Evolutionary conservation across 805 yeast species (phyloP), one percentile per base, ranked within the genome.

Genomic region (Clavispora fructus): DNA sequence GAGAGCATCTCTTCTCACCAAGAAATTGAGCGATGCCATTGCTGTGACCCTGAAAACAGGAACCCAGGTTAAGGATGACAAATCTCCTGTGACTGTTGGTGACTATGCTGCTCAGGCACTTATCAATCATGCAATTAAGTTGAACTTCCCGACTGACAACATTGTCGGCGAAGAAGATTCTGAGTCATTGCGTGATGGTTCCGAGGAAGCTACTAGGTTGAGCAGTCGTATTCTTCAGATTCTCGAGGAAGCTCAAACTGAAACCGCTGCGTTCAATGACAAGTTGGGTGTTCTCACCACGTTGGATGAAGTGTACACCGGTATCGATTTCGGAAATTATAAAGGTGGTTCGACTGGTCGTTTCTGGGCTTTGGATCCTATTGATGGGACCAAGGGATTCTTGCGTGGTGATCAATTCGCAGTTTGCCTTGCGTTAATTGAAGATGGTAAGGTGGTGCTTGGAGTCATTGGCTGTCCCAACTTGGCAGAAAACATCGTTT

Each of bases 391-490:
- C 17, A 94, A 71, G 63, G 99, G 99, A 0, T 94, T 94, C 62
- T 70, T 94, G 45, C 77, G 99, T 60, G 95, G 96, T 40, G 97
- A 91, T 53, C 99, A 94, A 62, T 94, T 89, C 65, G 97, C 99
- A 1, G 95, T 94, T 1, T 94, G 99, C 62, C 71, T 94, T 39
- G 97, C 96, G 0, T 69, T 94, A 54, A 83, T 94, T 40, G 95
- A 82, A 28, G 85, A 91, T 59, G 95, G 96, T 12, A 73, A 79
- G 42, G 95, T 89, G 1, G 82, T 85, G 50, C 75, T 94, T 41
- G 99, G 99, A 42, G 95, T 87, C 25, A 87, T 94, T 64, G 99
- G 98, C 1, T 92, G 98, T 65, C 99, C 99, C 29, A 94, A 94
- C 62, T 71, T 95, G 48, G 82, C 85, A 3, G 80, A 73, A 40